These are phyloP conservation scores for Taphrina wiesneri DNA, from an alignment of 1,139 yeast genomes.

Conservation along the genomic window DNA sequence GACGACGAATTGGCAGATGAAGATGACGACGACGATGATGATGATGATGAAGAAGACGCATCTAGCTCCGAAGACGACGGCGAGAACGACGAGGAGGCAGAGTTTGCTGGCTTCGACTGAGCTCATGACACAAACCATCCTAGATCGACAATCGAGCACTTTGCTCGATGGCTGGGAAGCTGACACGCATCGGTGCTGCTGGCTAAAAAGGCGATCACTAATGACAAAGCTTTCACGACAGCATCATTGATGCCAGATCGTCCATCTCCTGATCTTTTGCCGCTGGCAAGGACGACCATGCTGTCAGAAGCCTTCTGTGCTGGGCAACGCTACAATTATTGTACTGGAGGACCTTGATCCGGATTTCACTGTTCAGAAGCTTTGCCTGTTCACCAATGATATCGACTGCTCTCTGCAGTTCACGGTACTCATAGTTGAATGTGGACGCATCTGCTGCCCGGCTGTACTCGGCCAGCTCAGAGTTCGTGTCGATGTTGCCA, in stretches of 20 bases:
- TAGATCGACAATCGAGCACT: not conserved
- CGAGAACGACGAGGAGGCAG: conserved; percentile 14
- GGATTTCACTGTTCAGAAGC: not conserved
- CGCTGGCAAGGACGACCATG: not conserved
- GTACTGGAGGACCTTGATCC: conserved; percentile 8
- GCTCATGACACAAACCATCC: not conserved
- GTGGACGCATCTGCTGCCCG: not conserved
- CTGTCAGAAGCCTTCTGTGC: not conserved
- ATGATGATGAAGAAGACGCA: not conserved
- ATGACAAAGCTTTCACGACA: not conserved
- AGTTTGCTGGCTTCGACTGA: conserved; percentile 17
- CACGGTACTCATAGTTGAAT: conserved; percentile 8
- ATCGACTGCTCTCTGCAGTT: conserved; percentile 5
- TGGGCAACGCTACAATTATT: not conserved
- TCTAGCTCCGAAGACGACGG: not conserved
- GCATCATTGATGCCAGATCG: conserved; percentile 15
- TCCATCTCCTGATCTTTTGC: conserved; percentile 14
- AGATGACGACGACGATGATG: not conserved
- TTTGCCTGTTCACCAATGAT: conserved; percentile 6
- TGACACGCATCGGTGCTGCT: too few species aligned
- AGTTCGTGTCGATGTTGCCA: not conserved
- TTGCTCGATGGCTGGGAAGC: too few species aligned
- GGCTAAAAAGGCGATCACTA: not conserved
- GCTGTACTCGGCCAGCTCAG: conserved; percentile 5
- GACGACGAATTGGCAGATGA: conserved; percentile 21